Conservation (phyloP, 1,284 basidiomycete genomes). For the Pterula multifida region DNA sequence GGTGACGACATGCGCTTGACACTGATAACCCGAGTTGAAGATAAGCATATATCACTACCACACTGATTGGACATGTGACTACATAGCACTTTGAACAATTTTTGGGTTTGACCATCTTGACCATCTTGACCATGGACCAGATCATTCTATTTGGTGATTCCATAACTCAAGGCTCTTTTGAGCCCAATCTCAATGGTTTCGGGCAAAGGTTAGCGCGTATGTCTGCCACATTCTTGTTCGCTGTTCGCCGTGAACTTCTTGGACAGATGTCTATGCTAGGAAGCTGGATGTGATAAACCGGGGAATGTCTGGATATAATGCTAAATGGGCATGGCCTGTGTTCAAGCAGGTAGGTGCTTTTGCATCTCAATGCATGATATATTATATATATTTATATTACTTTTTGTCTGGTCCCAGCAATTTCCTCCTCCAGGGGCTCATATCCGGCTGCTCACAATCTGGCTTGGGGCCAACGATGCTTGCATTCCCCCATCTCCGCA, state of each 20-base stretch:
- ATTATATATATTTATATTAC: too few species aligned
- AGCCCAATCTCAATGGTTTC: slow-evolving; percentile 36
- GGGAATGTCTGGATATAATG: slow-evolving; percentile 73
- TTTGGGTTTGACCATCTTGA: neutral
- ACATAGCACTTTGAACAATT: neutral
- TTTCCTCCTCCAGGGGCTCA: neutral
- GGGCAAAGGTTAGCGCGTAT: slow-evolving; percentile 51
- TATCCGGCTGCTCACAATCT: slow-evolving; percentile 67
- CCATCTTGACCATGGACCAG: slow-evolving; percentile 35
- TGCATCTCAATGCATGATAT: neutral
- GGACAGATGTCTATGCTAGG: slow-evolving; percentile 59
- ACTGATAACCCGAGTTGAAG: slow-evolving; percentile 3
- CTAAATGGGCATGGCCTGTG: slow-evolving; percentile 71
- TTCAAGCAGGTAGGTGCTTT: slow-evolving; percentile 51
- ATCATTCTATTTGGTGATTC: slow-evolving; percentile 73
- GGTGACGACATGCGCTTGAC: neutral
- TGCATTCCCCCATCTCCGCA: slow-evolving; percentile 46
- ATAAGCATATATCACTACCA: neutral
- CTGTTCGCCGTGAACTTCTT: slow-evolving; percentile 2
- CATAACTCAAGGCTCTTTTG: slow-evolving; percentile 56
- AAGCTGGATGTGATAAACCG: slow-evolving; percentile 78
- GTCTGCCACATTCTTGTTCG: slow-evolving; percentile 14
- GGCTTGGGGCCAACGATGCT: slow-evolving; percentile 86
- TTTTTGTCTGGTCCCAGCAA: too few species aligned
- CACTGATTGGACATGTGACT: neutral